A percentile compares a stretch with the other conserved stretches of the same genome.
These are phyloP conservation scores for Chlamydomonas incerta DNA, from an alignment of 139 green algal genomes.

Conservation along the genomic window DNA sequence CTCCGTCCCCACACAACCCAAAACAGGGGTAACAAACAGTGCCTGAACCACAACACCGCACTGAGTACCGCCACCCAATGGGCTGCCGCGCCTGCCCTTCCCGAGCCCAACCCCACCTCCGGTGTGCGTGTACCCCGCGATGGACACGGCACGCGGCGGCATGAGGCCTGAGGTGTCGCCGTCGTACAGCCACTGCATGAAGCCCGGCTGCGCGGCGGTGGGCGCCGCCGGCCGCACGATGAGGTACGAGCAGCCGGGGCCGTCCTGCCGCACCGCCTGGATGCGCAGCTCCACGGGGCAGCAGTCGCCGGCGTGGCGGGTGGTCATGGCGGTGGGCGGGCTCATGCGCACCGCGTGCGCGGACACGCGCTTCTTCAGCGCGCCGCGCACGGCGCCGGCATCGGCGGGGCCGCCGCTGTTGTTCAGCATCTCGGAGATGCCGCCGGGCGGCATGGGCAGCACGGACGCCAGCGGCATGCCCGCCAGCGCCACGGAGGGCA, in stretches of 20 bases:
- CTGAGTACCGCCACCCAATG: too few species aligned
- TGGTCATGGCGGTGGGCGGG: not conserved
- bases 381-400: not conserved
- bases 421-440: not conserved
- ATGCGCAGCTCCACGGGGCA: not conserved
- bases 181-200: conserved; percentile 2
- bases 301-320: conserved; percentile 1
- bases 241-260: conserved; percentile 1
- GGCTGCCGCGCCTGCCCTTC: too few species aligned
- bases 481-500: not conserved
- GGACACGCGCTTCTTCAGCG: not conserved
- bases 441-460: not conserved
- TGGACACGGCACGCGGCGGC: too few species aligned
- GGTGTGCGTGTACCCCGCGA: too few species aligned
- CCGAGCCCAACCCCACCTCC: too few species aligned
- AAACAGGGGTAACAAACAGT: too few species aligned
- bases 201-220: not conserved
- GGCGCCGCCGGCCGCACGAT: not conserved
- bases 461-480: not conserved
- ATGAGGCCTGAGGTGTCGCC: not conserved
- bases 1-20: too few species aligned
- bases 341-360: not conserved
- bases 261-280: not conserved
- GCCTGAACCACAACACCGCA: too few species aligned
- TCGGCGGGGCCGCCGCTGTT: too few species aligned